Conservation (phyloP, 176 grass and related monocot genomes). For the Oryza nivara region DNA sequence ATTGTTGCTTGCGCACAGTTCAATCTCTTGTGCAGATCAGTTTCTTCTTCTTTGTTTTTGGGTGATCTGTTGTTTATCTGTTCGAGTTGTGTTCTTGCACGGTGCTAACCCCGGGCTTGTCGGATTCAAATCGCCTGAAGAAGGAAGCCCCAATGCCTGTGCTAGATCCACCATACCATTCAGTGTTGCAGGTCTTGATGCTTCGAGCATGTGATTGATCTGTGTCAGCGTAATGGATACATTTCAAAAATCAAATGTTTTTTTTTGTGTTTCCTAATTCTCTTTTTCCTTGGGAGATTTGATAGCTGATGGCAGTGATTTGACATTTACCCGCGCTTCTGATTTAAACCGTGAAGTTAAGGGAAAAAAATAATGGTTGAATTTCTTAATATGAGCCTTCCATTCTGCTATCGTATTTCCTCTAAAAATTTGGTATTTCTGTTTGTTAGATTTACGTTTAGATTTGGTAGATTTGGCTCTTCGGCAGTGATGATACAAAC, state of each 20-base stretch:
- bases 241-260: not conserved
- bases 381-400: constrained; percentile 69
- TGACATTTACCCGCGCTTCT: constrained; percentile 62
- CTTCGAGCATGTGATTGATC: constrained; percentile 33
- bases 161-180: constrained; percentile 58
- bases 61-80: not conserved
- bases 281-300: too few species aligned
- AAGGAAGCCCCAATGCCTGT: constrained; percentile 74
- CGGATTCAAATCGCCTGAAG: constrained; percentile 44
- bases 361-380: constrained; percentile 64
- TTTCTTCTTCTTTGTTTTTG: too few species aligned
- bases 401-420: not conserved
- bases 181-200: constrained; percentile 70
- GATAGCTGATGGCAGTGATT: constrained; percentile 48
- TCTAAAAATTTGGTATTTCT: not conserved
- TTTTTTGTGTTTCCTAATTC: not conserved
- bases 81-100: constrained; percentile 20
- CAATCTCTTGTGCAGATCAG: not conserved
- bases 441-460: accelerated
- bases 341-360: constrained; percentile 55
- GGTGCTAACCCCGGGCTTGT: constrained; percentile 72
- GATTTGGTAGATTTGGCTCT: not conserved
- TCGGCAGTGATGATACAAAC: constrained; percentile 52
- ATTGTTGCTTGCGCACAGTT: constrained; percentile 72
- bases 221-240: constrained; percentile 73